phyloP scores from a whole-genome alignment of 371 early-diverging fungal species.

The Amoeboaphelidium protococcarum region DNA sequence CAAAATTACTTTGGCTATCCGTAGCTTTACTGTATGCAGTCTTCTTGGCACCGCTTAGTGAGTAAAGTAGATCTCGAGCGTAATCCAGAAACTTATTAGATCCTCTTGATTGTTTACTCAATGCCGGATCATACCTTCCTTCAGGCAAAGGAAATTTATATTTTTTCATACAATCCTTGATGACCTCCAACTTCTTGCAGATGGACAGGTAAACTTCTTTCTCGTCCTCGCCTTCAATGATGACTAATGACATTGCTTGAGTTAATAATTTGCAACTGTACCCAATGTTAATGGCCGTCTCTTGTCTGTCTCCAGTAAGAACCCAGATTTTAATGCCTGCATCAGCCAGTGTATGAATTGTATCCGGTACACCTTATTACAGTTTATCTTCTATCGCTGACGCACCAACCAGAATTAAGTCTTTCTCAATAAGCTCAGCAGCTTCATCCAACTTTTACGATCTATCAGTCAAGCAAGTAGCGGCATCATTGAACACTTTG shows the following conservation, averaged over 20 bases:
- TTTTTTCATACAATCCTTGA: slow-evolving; percentile 14
- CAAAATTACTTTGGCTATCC: too few relatives aligned
- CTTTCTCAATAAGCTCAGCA: slow-evolving; percentile 27
- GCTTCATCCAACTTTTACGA: slow-evolving; percentile 1
- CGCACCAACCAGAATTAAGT: slow-evolving; percentile 71
- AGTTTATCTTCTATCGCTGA: slow-evolving; percentile 97
- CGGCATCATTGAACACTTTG: neutral
- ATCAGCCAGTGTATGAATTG: slow-evolving; percentile 75
- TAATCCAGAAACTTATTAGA: too few relatives aligned
- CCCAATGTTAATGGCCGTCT: slow-evolving; percentile 80
- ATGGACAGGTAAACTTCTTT: slow-evolving; percentile 48
- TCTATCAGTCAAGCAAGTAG: neutral
- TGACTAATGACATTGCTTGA: slow-evolving; percentile 53
- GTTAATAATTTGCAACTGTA: slow-evolving; percentile 61
- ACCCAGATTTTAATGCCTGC: slow-evolving; percentile 67
- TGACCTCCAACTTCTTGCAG: slow-evolving; percentile 36
- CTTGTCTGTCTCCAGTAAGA: slow-evolving; percentile 72
- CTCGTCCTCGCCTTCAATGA: slow-evolving; percentile 50
- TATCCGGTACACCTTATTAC: slow-evolving; percentile 91
- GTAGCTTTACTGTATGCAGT: too few relatives aligned
- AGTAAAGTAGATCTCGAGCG: too few relatives aligned
- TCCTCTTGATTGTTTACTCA: too few relatives aligned
- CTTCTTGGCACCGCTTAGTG: too few relatives aligned
- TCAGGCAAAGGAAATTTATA: neutral
- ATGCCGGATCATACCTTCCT: neutral